phyloP scores from a whole-genome alignment of 768 basidiomycete species.

The Filobasidium floriforme region DNA sequence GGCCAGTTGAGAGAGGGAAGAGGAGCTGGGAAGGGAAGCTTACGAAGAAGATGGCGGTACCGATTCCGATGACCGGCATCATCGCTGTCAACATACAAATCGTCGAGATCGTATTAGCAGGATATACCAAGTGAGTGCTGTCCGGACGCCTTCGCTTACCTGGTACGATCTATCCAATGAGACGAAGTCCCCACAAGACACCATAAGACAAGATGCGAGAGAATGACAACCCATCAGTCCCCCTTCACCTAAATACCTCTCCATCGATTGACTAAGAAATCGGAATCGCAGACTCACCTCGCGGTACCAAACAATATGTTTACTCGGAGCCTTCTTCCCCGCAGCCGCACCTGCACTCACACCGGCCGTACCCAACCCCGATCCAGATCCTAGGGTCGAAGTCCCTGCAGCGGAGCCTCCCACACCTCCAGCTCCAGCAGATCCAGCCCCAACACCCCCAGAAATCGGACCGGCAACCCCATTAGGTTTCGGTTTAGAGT shows the following conservation, averaged over 20 bases:
- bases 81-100: slow-evolving; percentile 1
- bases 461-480: too few relatives aligned
- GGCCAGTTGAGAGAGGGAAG: not conserved
- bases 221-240: not conserved
- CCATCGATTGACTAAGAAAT: not conserved
- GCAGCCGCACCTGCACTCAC: not conserved
- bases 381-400: not conserved
- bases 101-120: not conserved
- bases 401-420: too few relatives aligned
- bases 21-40: not conserved
- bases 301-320: slow-evolving; percentile 42
- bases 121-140: not conserved
- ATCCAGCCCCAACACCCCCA: too few relatives aligned
- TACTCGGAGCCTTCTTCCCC: slow-evolving; percentile 26
- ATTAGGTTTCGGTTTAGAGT: too few relatives aligned
- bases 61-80: slow-evolving; percentile 17
- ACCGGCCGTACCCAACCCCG: not conserved
- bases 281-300: slow-evolving; percentile 30
- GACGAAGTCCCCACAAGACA: not conserved
- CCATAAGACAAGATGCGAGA: too few relatives aligned
- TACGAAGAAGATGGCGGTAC: slow-evolving; percentile 19
- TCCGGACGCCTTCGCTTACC: not conserved
- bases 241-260: not conserved
- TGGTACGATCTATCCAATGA: slow-evolving; percentile 2
- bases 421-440: too few relatives aligned